Evolutionary conservation across 164 flowering plant genomes (phyloP).

Genomic region (Hamamelis virginiana): DNA sequence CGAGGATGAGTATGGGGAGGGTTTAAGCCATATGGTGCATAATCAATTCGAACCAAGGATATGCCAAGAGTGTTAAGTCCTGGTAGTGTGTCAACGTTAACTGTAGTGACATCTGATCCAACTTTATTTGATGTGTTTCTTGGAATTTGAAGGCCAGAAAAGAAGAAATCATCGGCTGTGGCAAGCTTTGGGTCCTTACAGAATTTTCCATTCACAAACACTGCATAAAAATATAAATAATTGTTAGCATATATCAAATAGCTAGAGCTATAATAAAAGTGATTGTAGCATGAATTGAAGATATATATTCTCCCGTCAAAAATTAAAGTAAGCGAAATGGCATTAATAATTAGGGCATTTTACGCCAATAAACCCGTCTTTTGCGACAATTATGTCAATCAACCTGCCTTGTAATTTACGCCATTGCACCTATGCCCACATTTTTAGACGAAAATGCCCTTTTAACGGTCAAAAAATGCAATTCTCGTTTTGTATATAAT

Average conservation of each 20-base stretch:
- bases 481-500: too few relatives aligned
- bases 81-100: background rate
- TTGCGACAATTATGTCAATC: too few relatives aligned
- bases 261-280: background rate
- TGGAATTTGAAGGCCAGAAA: background rate
- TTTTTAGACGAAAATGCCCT: too few relatives aligned
- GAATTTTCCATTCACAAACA: background rate
- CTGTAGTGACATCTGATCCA: background rate
- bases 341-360: too few relatives aligned
- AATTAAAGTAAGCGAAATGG: too few relatives aligned
- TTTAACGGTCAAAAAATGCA: too few relatives aligned
- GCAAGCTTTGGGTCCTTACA: background rate
- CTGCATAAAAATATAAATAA: background rate
- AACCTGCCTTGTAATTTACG: too few relatives aligned
- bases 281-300: background rate
- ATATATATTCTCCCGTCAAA: too few relatives aligned
- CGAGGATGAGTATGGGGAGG: constrained; percentile 16
- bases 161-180: background rate
- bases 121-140: background rate
- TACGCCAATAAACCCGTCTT: too few relatives aligned
- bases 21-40: constrained; percentile 9
- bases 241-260: background rate
- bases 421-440: too few relatives aligned
- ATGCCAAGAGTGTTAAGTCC: constrained; percentile 18
- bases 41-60: constrained; percentile 12